Conservation (phyloP, 257 asterid genomes). For the Ilex asprella region DNA sequence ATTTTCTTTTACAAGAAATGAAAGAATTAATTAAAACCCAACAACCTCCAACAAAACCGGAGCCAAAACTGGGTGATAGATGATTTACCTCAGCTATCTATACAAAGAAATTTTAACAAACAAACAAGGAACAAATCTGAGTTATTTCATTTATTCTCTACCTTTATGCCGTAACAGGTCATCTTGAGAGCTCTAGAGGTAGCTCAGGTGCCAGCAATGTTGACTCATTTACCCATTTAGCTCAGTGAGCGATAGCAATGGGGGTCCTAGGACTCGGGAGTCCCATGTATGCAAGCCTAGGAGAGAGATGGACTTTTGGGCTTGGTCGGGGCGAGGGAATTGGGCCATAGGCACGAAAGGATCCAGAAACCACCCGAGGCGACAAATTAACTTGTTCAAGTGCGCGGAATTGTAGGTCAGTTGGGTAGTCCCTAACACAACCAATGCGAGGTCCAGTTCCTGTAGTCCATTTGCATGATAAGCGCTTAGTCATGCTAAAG, state of each 20-base stretch:
- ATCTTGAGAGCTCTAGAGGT: too few relatives aligned
- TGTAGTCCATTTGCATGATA: conserved; percentile 17
- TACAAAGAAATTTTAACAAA: too few relatives aligned
- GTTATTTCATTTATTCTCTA: too few relatives aligned
- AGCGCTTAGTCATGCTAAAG: conserved; percentile 7
- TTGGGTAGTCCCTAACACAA: conserved; percentile 19
- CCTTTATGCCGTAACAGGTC: too few relatives aligned
- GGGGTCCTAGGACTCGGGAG: neutral
- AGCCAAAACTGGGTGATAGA: too few relatives aligned
- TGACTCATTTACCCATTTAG: too few relatives aligned
- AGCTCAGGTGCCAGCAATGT: too few relatives aligned
- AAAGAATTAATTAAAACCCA: too few relatives aligned
- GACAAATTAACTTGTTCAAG: conserved; percentile 21
- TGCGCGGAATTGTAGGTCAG: conserved; percentile 18
- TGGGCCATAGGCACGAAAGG: conserved; percentile 6
- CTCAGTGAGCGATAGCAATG: neutral
- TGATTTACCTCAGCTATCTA: too few relatives aligned
- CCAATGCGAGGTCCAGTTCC: conserved; percentile 22
- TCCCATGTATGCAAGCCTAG: conserved; percentile 6
- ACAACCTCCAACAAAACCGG: too few relatives aligned
- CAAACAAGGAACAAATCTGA: too few relatives aligned
- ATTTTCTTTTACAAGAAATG: too few relatives aligned
- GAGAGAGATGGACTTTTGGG: conserved; percentile 20
- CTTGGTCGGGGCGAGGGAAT: conserved; percentile 23
- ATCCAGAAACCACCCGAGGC: conserved; percentile 13